Conservation (phyloP, 2,329 filamentous ascomycete genomes). For the Phoma herbarum region DNA sequence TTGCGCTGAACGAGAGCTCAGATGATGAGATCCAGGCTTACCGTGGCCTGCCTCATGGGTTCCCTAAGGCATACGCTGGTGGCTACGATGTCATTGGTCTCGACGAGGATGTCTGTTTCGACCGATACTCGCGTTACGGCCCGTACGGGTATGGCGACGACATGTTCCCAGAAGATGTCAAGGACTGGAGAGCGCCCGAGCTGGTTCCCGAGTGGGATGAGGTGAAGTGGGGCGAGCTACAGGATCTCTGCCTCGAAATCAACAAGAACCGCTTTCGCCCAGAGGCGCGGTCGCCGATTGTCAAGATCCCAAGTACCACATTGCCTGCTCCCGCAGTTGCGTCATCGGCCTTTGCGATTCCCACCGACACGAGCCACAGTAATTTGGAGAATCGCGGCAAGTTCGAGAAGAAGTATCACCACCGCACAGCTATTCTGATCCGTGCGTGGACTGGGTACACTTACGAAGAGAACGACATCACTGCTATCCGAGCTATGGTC, state of each 20-base stretch:
- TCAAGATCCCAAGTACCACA: conserved; percentile 40
- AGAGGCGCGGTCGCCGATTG: conserved; percentile 51
- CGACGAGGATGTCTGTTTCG: conserved; percentile 68
- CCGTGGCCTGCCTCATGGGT: conserved; percentile 60
- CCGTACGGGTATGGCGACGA: conserved; percentile 67
- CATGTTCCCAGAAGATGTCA: conserved; percentile 59
- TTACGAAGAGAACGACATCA: conserved; percentile 58
- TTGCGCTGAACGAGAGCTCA: conserved; percentile 61
- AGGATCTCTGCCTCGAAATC: conserved; percentile 69
- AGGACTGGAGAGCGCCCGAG: conserved; percentile 50
- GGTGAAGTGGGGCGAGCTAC: conserved; percentile 75
- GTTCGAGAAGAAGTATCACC: conserved; percentile 48
- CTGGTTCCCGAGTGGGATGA: conserved; percentile 65
- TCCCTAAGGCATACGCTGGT: conserved; percentile 50
- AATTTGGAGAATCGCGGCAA: conserved; percentile 38
- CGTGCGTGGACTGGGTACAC: conserved; percentile 58
- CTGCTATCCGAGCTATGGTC: conserved; percentile 57
- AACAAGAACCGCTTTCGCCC: conserved; percentile 70
- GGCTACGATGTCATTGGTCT: conserved; percentile 51
- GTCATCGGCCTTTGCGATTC: conserved; percentile 42
- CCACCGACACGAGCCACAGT: conserved; percentile 38
- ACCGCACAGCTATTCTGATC: conserved; percentile 57
- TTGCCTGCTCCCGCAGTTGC: conserved; percentile 38
- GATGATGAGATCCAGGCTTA: conserved; percentile 73
- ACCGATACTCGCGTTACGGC: conserved; percentile 61